phyloP scores from a whole-genome alignment of 495 filamentous ascomycete species.

The Trichoderma parareesei region DNA sequence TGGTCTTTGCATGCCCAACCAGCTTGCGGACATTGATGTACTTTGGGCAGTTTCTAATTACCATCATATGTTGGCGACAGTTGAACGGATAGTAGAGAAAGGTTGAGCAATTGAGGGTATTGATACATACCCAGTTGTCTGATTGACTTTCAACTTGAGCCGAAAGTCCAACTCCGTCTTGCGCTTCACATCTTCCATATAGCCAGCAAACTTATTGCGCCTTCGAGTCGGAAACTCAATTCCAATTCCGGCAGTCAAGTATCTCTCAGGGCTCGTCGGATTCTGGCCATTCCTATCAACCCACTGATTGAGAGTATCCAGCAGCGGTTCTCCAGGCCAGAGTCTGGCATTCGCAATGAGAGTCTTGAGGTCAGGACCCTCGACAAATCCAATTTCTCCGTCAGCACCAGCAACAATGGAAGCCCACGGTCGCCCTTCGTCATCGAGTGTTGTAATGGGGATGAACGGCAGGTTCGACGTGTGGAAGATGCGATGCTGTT shows the following conservation, averaged over 20 bases:
- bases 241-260: not conserved
- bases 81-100: not conserved
- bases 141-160: not conserved
- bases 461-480: not conserved
- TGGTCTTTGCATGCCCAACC: not conserved
- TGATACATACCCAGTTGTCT: not conserved
- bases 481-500: constrained; percentile 7
- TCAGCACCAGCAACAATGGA: not conserved
- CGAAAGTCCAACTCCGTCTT: not conserved
- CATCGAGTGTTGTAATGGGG: not conserved
- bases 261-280: not conserved
- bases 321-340: not conserved
- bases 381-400: not conserved
- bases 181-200: not conserved
- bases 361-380: not conserved
- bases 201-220: constrained; percentile 5
- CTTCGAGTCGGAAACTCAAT: not conserved
- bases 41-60: not conserved
- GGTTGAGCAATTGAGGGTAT: not conserved
- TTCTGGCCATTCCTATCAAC: not conserved
- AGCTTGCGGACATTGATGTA: not conserved
- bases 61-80: not conserved
- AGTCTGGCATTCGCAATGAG: not conserved
- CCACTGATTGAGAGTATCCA: not conserved
- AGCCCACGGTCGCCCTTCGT: constrained; percentile 1